Evolutionary conservation across 805 yeast species (phyloP), one percentile per base, ranked within the genome.

Genomic region (Komagataella phaffii): DNA sequence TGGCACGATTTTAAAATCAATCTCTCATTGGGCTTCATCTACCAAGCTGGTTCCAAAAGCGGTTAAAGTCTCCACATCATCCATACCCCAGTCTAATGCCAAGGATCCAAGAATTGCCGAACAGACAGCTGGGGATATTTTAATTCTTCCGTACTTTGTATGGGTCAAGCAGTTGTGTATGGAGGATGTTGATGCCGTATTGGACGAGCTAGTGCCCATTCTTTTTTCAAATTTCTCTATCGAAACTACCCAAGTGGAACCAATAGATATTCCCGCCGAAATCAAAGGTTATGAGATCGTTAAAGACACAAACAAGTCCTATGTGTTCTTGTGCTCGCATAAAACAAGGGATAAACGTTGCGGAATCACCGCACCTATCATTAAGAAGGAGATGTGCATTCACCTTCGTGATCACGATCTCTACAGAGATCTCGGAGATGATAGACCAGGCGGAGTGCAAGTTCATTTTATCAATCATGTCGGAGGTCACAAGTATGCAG

Each of bases 401-500:
- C 77, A 84, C 57, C 70, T 91, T 46, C 72, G 95, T 53, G 87
- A 86, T 3, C 70, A 76, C 43, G 95, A 81, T 3, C 68, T 86
- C 17, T 78, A 79, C 57, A 74, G 98, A 59, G 97, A 91, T 64
- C 64, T 69, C 30, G 83, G 85, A 10, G 97, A 90, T 64, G 74
- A 72, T 49, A 74, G 89, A 51, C 80, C 86, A 0, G 81, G 74
- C 36, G 98, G 97, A 6, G 87, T 84, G 1, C 69, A 71, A 5
- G 88, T 89, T 2, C 71, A 76, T 1, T 89, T 64, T 58, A 76
- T 85, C 30, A 89, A 87, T 60, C 99, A 91, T 64, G 85, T 91
- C 24, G 99, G 99, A 6, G 98, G 98, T 4, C 99, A 91, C 67
- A 93, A 93, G 65, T 93, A 73, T 66, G 88, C 93, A 1, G 97